A percentile compares a stretch with the other conserved stretches of the same genome.
phyloP scores from a whole-genome alignment of 495 filamentous ascomycete genomes.

The Pseudotulostoma volvatum region DNA sequence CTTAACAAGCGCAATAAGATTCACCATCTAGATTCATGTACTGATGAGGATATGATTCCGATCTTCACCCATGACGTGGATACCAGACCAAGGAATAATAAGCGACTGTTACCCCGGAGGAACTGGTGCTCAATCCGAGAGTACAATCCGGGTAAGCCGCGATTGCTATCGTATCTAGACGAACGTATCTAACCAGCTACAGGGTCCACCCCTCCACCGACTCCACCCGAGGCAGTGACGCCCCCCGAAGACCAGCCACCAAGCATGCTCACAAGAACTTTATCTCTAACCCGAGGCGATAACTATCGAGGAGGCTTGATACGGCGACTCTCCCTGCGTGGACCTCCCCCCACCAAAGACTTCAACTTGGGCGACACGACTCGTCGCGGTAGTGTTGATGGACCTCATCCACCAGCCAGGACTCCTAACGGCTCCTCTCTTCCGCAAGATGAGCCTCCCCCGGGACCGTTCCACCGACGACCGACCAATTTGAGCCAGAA shows the following conservation, averaged over 20 bases:
- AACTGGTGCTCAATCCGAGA: slow-evolving; percentile 85
- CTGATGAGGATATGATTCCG: slow-evolving; percentile 90
- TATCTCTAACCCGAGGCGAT: slow-evolving; percentile 47
- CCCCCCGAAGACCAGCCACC: slow-evolving; percentile 27
- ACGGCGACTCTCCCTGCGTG: slow-evolving; percentile 33
- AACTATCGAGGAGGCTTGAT: slow-evolving; percentile 34
- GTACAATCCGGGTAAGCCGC: slow-evolving; percentile 49
- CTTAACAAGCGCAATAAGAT: slow-evolving; percentile 88
- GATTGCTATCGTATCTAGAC: not conserved
- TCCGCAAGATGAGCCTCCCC: slow-evolving; percentile 13
- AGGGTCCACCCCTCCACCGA: slow-evolving; percentile 49
- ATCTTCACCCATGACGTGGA: slow-evolving; percentile 82
- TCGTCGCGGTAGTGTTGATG: slow-evolving; percentile 27
- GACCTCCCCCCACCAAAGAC: slow-evolving; percentile 27
- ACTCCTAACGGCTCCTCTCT: slow-evolving; percentile 26
- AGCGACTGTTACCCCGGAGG: slow-evolving; percentile 69
- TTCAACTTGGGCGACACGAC: slow-evolving; percentile 13
- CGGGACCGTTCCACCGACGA: slow-evolving; percentile 48
- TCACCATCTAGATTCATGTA: slow-evolving; percentile 57
- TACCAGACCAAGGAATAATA: slow-evolving; percentile 78
- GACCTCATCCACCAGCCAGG: slow-evolving; percentile 11
- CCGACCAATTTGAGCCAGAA: slow-evolving; percentile 53
- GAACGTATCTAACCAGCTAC: slow-evolving; percentile 4
- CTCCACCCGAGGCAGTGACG: slow-evolving; percentile 31
- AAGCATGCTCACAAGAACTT: slow-evolving; percentile 37